Evolutionary conservation across 2,329 filamentous ascomycete genomes (phyloP).

Genomic region (Trichoderma polysporum): DNA sequence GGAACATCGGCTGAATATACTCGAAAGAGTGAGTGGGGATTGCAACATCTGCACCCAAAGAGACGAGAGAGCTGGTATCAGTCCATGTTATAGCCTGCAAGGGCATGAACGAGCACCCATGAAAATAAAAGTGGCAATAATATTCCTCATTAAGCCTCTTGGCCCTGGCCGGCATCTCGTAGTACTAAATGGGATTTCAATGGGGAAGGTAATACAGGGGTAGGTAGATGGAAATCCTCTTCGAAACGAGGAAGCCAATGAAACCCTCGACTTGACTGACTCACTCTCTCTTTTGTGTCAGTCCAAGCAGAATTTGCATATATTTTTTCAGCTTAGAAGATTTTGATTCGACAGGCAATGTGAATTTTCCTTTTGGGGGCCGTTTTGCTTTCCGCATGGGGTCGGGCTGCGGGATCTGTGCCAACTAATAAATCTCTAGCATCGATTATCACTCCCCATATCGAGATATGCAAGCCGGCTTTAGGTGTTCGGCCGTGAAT

Average conservation of each 20-base stretch:
- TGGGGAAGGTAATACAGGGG: conserved; percentile 6
- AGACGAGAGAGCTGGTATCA: not conserved
- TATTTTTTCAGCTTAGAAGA: not conserved
- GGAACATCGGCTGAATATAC: not conserved
- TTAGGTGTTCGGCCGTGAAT: not conserved
- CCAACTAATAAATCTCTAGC: not conserved
- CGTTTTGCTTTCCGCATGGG: not conserved
- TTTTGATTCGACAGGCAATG: conserved; percentile 6
- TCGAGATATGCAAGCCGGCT: not conserved
- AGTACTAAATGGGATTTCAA: not conserved
- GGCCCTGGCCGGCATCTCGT: not conserved
- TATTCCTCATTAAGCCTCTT: not conserved
- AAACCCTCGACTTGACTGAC: no score
- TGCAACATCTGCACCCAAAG: not conserved
- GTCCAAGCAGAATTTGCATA: not conserved
- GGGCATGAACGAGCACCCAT: not conserved
- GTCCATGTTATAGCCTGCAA: not conserved
- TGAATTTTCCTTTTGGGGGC: not conserved
- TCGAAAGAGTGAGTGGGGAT: not conserved
- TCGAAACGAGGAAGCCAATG: no score
- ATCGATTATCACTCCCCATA: not conserved
- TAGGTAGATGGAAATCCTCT: not conserved
- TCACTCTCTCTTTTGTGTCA: no score
- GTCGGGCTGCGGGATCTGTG: not conserved
- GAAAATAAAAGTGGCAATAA: not conserved